phyloP scores from a whole-genome alignment of 2,329 filamentous ascomycete species.

The Colletotrichum filicis region DNA sequence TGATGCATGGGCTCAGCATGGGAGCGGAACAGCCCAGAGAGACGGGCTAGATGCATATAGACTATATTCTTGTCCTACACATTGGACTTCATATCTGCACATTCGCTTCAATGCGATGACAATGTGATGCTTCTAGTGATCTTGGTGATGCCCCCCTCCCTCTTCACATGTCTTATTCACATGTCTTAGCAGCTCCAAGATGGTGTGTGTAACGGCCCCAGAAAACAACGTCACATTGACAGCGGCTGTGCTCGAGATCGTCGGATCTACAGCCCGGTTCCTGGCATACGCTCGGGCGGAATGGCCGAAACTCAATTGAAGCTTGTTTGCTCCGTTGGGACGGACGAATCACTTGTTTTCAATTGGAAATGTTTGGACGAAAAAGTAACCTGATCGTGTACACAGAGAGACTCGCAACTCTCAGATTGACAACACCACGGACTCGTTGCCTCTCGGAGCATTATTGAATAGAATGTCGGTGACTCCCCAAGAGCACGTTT shows the following conservation, averaged over 20 bases:
- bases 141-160: too few relatives aligned
- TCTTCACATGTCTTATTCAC: too few relatives aligned
- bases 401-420: background rate
- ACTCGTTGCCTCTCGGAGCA: background rate
- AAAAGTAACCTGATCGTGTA: background rate
- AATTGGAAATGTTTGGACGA: background rate
- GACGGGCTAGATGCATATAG: conserved; percentile 32
- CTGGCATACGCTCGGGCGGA: conserved; percentile 4
- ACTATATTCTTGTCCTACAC: conserved; percentile 5
- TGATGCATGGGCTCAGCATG: conserved; percentile 29
- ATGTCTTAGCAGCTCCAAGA: background rate
- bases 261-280: conserved; percentile 11
- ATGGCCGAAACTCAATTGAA: background rate
- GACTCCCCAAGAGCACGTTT: conserved; percentile 10
- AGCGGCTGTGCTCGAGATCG: conserved; percentile 25
- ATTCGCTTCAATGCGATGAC: background rate
- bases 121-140: background rate
- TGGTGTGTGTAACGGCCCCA: background rate
- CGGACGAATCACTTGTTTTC: background rate
- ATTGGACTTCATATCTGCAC: background rate
- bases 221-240: conserved; percentile 26
- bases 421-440: background rate
- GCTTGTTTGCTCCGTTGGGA: background rate
- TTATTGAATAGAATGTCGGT: background rate
- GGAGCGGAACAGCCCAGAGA: conserved; percentile 29